Conservation (phyloP, 1,139 yeast species). For the Zygosaccharomyces pseudobailii region DNA sequence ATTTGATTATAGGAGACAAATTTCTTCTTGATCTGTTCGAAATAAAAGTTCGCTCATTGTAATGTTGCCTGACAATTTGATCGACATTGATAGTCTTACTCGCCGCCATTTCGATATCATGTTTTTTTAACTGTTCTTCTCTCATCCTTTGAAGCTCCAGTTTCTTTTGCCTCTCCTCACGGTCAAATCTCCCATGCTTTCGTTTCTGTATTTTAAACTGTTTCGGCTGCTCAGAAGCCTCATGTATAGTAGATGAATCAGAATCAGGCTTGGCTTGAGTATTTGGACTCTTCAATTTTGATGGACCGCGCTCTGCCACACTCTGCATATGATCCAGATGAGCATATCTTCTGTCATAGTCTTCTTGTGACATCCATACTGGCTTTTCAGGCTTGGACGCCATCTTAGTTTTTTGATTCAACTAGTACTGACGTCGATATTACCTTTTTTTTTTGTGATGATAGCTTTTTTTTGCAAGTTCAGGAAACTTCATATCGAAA, state of each 20-base stretch:
- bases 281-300: slow-evolving; percentile 2
- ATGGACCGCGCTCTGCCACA: slow-evolving; percentile 2
- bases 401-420: slow-evolving; percentile 5
- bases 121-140: slow-evolving; percentile 34
- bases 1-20: slow-evolving; percentile 76
- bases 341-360: slow-evolving; percentile 32
- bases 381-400: slow-evolving; percentile 31
- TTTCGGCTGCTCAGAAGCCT: slow-evolving; percentile 8
- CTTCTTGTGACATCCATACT: slow-evolving; percentile 39
- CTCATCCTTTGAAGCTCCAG: slow-evolving; percentile 28
- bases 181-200: slow-evolving; percentile 29
- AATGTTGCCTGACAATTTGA: slow-evolving; percentile 71
- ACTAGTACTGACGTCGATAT: neutral
- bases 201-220: slow-evolving; percentile 24
- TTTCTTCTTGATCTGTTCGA: slow-evolving; percentile 62
- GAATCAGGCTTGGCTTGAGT: slow-evolving; percentile 11
- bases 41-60: slow-evolving; percentile 75
- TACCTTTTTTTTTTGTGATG: neutral
- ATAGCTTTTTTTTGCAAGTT: neutral
- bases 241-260: neutral
- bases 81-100: slow-evolving; percentile 36
- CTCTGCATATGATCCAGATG: slow-evolving; percentile 11
- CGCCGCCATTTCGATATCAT: slow-evolving; percentile 34
- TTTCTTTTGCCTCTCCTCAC: slow-evolving; percentile 28
- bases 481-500: neutral